Percentiles rank a stretch among this genome's conserved stretches.
phyloP scores from a whole-genome alignment of 2,329 filamentous ascomycete genomes.

The Septoria petroselini region DNA sequence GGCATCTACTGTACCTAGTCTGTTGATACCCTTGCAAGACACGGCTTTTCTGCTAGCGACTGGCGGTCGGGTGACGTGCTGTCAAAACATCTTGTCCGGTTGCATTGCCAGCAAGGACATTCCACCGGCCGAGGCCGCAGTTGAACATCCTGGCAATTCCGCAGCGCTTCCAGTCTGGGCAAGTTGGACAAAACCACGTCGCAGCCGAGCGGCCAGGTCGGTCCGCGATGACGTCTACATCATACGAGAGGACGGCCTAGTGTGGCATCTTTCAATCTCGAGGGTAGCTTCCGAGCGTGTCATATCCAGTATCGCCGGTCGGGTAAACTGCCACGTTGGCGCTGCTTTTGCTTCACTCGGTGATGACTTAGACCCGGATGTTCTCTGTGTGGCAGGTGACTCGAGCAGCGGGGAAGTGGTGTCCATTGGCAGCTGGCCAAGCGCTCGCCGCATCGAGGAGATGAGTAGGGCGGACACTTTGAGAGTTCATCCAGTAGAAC shows the following conservation, averaged over 20 bases:
- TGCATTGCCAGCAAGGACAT: constrained; percentile 27
- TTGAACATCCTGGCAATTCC: constrained; percentile 29
- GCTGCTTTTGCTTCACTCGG: constrained; percentile 71
- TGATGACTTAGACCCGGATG: constrained; percentile 63
- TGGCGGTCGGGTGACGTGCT: constrained; percentile 39
- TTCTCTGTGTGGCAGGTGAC: constrained; percentile 76
- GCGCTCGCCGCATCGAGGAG: constrained; percentile 40
- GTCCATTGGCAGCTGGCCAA: constrained; percentile 32
- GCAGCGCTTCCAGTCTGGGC: constrained; percentile 57
- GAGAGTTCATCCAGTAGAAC: constrained; percentile 52
- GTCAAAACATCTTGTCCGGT: constrained; percentile 43
- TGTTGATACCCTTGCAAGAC: constrained; percentile 44
- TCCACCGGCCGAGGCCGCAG: constrained; percentile 4
- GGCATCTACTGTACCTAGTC: constrained; percentile 32
- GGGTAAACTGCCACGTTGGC: constrained; percentile 70
- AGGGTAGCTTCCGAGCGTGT: constrained; percentile 31
- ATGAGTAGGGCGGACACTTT: constrained; percentile 50
- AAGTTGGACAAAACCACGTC: constrained; percentile 75
- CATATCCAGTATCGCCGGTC: constrained; percentile 57
- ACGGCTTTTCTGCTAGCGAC: constrained; percentile 44
- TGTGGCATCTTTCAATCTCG: constrained; percentile 63
- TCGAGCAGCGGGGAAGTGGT: constrained; percentile 62
- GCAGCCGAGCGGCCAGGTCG: constrained; percentile 60
- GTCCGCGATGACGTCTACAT: constrained; percentile 78
- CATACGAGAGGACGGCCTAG: constrained; percentile 79